Evolutionary conservation across 164 flowering plant species (phyloP).

Genomic region (Magnolia kwangsiensis): DNA sequence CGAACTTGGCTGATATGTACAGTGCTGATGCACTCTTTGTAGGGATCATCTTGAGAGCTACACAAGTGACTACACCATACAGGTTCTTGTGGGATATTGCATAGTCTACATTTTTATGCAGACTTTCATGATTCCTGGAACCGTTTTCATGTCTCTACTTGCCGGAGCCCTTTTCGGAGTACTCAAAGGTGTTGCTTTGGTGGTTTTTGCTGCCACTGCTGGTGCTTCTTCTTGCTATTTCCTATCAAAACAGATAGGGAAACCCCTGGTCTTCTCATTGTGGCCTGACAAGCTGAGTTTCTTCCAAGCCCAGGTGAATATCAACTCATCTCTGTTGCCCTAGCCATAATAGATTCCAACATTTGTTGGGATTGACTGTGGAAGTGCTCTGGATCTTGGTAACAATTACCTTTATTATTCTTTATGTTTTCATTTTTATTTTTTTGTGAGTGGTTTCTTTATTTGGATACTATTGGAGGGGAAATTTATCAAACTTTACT

Average conservation of each 20-base stretch:
- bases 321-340: neutral
- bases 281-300: constrained; percentile 89
- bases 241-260: constrained; percentile 78
- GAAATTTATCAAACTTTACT: no score
- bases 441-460: no score
- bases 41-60: constrained; percentile 87
- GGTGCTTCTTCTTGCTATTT: constrained; percentile 98
- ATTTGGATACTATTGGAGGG: no score
- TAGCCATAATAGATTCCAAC: neutral
- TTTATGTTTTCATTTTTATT: no score
- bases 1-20: neutral
- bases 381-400: neutral
- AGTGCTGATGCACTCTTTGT: constrained; percentile 8
- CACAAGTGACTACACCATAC: constrained; percentile 86
- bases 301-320: constrained; percentile 80
- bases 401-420: no score
- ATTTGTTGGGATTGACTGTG: neutral
- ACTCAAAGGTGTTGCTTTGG: constrained; percentile 76
- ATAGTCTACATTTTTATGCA: constrained; percentile 92
- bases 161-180: constrained; percentile 97
- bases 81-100: constrained; percentile 81
- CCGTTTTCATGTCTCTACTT: constrained; percentile 92
- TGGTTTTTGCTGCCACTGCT: constrained; percentile 87
- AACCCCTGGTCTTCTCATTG: constrained; percentile 66
- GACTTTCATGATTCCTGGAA: constrained; percentile 99